Evolutionary conservation across 192 early-diverging fungal genomes (phyloP).

Genomic region (Fimicolochytrium jonesii): DNA sequence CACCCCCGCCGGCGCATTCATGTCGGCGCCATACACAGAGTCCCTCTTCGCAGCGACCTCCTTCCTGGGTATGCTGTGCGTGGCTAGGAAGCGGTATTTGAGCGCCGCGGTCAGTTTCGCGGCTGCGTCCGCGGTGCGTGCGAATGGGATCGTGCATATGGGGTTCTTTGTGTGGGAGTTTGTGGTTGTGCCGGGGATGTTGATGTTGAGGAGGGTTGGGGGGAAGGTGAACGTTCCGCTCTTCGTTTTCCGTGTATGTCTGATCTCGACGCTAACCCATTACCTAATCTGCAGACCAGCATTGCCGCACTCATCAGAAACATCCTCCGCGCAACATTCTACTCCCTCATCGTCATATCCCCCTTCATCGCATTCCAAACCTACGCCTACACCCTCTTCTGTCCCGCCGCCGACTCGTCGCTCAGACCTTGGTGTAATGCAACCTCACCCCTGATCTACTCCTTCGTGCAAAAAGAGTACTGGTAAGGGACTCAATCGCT

Average conservation of each 20-base stretch:
- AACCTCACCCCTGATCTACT: constrained; percentile 63
- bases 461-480: constrained; percentile 80
- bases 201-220: too few species aligned
- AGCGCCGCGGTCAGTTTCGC: constrained; percentile 63
- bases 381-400: constrained; percentile 51
- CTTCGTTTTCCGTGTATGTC: too few species aligned
- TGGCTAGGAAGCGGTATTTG: constrained; percentile 39
- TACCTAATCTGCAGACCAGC: constrained; percentile 24
- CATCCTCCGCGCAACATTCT: not conserved
- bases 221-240: too few species aligned
- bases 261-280: too few species aligned
- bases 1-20: constrained; percentile 77
- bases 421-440: constrained; percentile 66
- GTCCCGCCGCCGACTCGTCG: constrained; percentile 20
- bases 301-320: not conserved
- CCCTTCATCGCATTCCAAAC: constrained; percentile 26
- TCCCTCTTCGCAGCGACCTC: constrained; percentile 74
- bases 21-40: constrained; percentile 83
- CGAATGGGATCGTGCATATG: constrained; percentile 77
- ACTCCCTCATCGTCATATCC: constrained; percentile 12
- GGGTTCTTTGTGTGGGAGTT: constrained; percentile 81
- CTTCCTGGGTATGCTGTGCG: constrained; percentile 70
- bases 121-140: constrained; percentile 56
- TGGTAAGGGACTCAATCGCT: constrained; percentile 52
- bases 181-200: constrained; percentile 37